phyloP scores from a whole-genome alignment of 176 grass and related monocot genomes.

The Canna indica region DNA sequence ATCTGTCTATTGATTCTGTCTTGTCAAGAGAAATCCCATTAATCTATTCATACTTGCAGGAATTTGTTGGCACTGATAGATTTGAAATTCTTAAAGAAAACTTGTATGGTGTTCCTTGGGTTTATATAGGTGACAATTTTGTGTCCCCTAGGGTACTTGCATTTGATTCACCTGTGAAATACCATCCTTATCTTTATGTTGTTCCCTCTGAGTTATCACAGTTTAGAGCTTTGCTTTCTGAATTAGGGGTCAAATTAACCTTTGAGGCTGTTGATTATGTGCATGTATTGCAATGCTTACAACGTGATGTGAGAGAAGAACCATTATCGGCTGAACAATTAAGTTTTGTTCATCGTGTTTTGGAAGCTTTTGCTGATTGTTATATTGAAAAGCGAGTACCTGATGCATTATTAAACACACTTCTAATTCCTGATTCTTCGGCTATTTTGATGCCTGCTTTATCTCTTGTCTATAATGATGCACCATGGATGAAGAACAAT shows the following conservation, averaged over 20 bases:
- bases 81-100: slow-evolving; percentile 50
- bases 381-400: slow-evolving; percentile 46
- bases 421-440: slow-evolving; percentile 78
- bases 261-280: slow-evolving; percentile 87
- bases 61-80: slow-evolving; percentile 35
- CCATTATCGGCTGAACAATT: slow-evolving; percentile 65
- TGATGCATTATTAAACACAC: slow-evolving; percentile 50
- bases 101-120: slow-evolving; percentile 62
- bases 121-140: slow-evolving; percentile 82
- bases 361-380: slow-evolving; percentile 87
- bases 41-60: slow-evolving; percentile 76
- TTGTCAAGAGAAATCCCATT: slow-evolving; percentile 52
- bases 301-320: slow-evolving; percentile 65
- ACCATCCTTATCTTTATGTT: slow-evolving; percentile 89
- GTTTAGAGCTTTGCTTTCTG: slow-evolving; percentile 64
- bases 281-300: slow-evolving; percentile 47
- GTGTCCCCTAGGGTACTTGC: slow-evolving; percentile 62
- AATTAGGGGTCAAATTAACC: slow-evolving; percentile 76
- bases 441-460: slow-evolving; percentile 59
- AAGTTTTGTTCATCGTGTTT: slow-evolving; percentile 73
- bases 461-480: slow-evolving; percentile 89
- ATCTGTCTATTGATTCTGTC: slow-evolving; percentile 40
- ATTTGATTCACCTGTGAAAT: slow-evolving; percentile 97
- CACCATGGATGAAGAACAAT: slow-evolving; percentile 74
- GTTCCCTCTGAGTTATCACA: slow-evolving; percentile 88